Evolutionary conservation across 805 yeast genomes (phyloP), one percentile per base, ranked within the genome.

Genomic region (Citeromyces matritensis): DNA sequence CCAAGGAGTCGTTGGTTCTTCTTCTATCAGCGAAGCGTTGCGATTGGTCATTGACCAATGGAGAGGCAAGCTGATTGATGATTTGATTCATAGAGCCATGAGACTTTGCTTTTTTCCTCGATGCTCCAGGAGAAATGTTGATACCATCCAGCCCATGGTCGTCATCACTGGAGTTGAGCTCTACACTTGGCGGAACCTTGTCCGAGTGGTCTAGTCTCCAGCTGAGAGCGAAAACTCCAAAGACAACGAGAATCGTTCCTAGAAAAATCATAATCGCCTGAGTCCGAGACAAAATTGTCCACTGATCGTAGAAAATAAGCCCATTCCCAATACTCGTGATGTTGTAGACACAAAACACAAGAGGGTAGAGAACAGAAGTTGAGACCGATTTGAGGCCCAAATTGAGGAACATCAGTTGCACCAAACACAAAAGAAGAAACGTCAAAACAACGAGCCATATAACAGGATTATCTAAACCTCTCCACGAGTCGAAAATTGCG

Each of bases 261-360:
- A 58, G 13, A 5, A 59, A 35, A 8, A 70, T 59, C 46, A 58
- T 58, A 3, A 53, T 26, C 3, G 61, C 53, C 33, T 55, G 60
- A 15, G 37, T 23, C 7, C 41, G 36, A 3, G 55, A 41, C 10
- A 69, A 46, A 8, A 51, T 44, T 7, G 49, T 45, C 40, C 74
- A 56, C 43, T 74, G 82, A 29, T 64, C 52, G 36, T 65, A 67
- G 42, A 72, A 65, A 6, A 79, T 58, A 27, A 80, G 50, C 11
- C 80, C 75, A 50, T 82, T 82, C 38, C 71, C 56, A 24, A 75
- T 66, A 40, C 79, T 77, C 36, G 68, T 60, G 31, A 81, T 55
- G 55, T 82, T 85, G 58, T 79, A 84, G 29, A 82, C 70, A 51
- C 91, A 77, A 49, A 85, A 85, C 23, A 85, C 80, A 39, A 85